Evolutionary conservation across 2,329 filamentous ascomycete genomes (phyloP).

Genomic region (Phialocephala sp.): DNA sequence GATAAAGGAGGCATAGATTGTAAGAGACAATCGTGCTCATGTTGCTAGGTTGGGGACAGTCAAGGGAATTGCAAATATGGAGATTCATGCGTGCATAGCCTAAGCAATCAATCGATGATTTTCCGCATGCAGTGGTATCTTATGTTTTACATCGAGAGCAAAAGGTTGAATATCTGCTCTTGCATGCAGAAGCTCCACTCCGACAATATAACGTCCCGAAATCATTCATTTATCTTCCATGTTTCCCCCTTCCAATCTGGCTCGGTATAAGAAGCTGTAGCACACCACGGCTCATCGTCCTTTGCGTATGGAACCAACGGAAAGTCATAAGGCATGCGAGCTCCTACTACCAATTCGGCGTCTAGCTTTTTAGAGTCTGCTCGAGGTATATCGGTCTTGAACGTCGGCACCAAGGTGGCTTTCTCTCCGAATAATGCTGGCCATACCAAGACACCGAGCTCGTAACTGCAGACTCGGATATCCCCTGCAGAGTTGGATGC

Average conservation of each 20-base stretch:
- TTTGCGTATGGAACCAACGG: conserved; percentile 70
- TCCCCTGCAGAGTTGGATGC: conserved; percentile 60
- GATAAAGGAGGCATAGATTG: background rate
- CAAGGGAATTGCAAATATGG: background rate
- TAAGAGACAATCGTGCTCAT: background rate
- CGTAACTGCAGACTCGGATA: conserved; percentile 78
- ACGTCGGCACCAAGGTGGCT: conserved; percentile 69
- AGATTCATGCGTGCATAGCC: background rate
- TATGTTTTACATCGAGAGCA: background rate
- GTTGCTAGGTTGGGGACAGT: conserved; percentile 2
- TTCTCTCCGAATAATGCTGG: conserved; percentile 60
- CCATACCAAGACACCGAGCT: conserved; percentile 85
- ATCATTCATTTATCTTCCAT: conserved; percentile 22
- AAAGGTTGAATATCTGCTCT: background rate
- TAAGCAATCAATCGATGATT: conserved; percentile 9
- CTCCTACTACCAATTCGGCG: conserved; percentile 58
- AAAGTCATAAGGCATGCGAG: conserved; percentile 83
- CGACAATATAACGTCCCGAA: background rate
- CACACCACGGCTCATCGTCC: conserved; percentile 78
- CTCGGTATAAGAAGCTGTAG: conserved; percentile 61
- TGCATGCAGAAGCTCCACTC: background rate
- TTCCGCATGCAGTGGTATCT: background rate
- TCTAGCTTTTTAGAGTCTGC: conserved; percentile 37
- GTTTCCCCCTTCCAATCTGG: conserved; percentile 55
- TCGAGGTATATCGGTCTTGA: conserved; percentile 63